Evolutionary conservation across 768 basidiomycete species (phyloP).

Genomic region (Xanthoconium stramineum): DNA sequence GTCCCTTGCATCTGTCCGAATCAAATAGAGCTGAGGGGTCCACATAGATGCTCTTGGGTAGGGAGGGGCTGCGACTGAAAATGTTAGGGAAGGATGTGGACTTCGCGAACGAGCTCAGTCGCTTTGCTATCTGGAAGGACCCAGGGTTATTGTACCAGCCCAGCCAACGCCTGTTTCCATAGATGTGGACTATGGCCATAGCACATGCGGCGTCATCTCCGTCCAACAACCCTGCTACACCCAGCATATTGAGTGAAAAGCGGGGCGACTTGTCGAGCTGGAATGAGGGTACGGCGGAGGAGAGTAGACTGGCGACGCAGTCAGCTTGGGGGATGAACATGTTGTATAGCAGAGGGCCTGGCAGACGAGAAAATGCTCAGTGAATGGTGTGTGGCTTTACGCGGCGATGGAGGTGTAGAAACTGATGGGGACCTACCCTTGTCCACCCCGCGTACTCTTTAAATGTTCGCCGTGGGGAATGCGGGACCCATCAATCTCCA

Average conservation of each 20-base stretch:
- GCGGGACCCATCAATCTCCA: not conserved
- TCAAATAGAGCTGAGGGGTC: slow-evolving; percentile 22
- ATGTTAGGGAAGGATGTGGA: slow-evolving; percentile 1
- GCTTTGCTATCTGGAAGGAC: slow-evolving; percentile 26
- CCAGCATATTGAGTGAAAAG: slow-evolving; percentile 23
- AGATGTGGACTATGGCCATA: slow-evolving; percentile 29
- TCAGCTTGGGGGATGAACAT: not conserved
- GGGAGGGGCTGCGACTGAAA: slow-evolving; percentile 1
- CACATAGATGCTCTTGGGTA: slow-evolving; percentile 5
- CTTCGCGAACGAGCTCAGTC: slow-evolving; percentile 17
- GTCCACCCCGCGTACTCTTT: not conserved
- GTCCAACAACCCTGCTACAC: slow-evolving; percentile 27
- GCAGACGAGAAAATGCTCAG: not conserved
- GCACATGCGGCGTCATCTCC: slow-evolving; percentile 32
- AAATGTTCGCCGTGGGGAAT: not conserved
- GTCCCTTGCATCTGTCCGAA: not conserved
- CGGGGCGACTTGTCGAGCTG: not conserved
- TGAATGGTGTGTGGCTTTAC: not conserved
- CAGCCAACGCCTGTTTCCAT: slow-evolving; percentile 24
- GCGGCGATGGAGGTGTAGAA: not conserved
- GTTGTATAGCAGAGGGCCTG: not conserved
- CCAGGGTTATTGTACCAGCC: slow-evolving; percentile 38
- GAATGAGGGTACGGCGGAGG: not conserved
- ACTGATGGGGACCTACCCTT: not conserved
- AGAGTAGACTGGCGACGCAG: not conserved